Percentiles rank a stretch among this genome's conserved stretches.
Evolutionary conservation across 129 eudicot genomes (phyloP).

Genomic region (Flaveria ramosissima): DNA sequence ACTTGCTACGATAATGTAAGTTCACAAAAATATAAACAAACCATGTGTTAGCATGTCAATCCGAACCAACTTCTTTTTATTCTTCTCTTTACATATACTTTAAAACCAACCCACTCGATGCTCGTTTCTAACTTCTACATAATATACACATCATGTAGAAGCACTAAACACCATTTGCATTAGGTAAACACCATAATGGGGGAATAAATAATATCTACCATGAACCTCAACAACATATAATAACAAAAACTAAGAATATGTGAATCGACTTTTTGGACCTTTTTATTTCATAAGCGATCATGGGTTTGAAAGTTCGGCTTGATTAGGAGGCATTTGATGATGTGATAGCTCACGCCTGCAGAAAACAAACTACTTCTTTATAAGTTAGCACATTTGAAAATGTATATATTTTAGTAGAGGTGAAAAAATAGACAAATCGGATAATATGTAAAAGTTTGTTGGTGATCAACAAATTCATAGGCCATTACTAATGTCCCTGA

Average conservation of each 20-base stretch:
- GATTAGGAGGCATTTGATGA: background rate
- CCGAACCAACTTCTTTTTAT: too few relatives aligned
- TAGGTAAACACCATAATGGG: background rate
- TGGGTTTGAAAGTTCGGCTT: background rate
- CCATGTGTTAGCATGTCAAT: too few relatives aligned
- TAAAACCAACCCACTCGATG: too few relatives aligned
- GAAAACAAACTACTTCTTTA: background rate
- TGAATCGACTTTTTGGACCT: background rate
- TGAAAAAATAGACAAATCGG: background rate
- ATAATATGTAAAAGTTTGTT: background rate
- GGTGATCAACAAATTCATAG: background rate
- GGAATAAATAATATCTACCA: background rate
- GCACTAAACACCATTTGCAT: background rate
- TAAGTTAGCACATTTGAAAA: background rate
- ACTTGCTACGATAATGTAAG: too few relatives aligned
- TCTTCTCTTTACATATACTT: too few relatives aligned
- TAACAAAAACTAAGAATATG: background rate
- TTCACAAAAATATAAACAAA: too few relatives aligned
- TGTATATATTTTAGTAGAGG: background rate
- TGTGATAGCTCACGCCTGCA: background rate
- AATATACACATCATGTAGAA: background rate
- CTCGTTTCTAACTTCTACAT: too few relatives aligned
- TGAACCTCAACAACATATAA: conserved; percentile 5
- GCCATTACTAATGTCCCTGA: too few relatives aligned
- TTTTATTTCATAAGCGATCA: background rate